Evolutionary conservation across 306 rosid species (phyloP).

Genomic region (Begonia masoniana): DNA sequence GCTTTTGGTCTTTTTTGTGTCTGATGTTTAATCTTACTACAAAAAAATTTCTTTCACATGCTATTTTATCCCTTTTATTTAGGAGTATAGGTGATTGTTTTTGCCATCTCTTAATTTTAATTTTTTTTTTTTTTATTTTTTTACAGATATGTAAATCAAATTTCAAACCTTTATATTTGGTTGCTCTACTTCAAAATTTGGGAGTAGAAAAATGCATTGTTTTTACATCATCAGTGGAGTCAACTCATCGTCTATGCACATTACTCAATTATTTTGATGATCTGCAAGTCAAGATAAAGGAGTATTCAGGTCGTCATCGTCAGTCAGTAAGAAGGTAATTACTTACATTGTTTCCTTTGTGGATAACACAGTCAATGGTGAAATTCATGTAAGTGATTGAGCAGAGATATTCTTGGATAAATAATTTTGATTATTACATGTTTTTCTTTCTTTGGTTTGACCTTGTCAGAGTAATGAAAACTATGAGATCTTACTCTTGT

Average conservation of each 20-base stretch:
- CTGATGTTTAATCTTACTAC: too few species aligned
- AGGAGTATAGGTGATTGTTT: constrained; percentile 1
- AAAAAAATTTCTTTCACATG: too few species aligned
- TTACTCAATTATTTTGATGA: constrained; percentile 55
- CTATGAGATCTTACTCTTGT: too few species aligned
- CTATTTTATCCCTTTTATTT: neutral
- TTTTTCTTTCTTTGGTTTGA: too few species aligned
- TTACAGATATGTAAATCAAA: constrained; percentile 64
- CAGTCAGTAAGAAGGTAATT: constrained; percentile 75
- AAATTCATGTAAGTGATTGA: too few species aligned
- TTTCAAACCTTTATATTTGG: constrained; percentile 74
- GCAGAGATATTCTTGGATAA: too few species aligned
- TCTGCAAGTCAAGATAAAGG: constrained; percentile 57
- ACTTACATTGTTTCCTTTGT: neutral
- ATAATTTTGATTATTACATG: too few species aligned
- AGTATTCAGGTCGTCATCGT: constrained; percentile 76
- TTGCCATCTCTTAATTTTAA: constrained; percentile 7
- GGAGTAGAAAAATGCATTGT: constrained; percentile 77
- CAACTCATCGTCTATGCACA: constrained; percentile 77
- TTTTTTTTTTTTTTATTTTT: constrained; percentile 3
- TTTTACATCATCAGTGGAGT: constrained; percentile 84
- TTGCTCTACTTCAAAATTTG: constrained; percentile 61
- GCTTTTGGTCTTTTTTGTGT: too few species aligned
- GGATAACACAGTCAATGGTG: too few species aligned
- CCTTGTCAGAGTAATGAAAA: too few species aligned